Base-by-base conservation (phyloP, 305 asterid species). In the Solanum hybrid region DNA sequence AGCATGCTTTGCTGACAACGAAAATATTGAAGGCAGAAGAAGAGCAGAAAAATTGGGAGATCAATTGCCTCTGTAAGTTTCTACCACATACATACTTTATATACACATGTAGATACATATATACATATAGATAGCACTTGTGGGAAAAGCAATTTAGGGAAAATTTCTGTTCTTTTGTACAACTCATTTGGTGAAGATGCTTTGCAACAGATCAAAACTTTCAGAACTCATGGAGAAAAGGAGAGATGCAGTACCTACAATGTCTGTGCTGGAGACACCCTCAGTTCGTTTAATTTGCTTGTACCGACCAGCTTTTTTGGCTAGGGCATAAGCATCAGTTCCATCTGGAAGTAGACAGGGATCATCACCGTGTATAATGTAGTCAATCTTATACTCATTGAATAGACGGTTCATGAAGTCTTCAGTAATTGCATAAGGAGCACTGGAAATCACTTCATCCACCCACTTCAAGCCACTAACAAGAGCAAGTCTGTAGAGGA, bases 391-490 rank as follows among this genome's bases (percentile, higher is more conserved):
- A 93, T 97, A 94, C 90, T 95, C 98, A 86, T 95, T 95, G 92
- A 97, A 97, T 88, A 97, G 97, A 81, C 92, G 93, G 86, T 94
- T 92, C 99, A 96, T 97, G 84, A 96, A 97, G 41, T 95, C 98
- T 93, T 95, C 98, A 1, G 98, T 95, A 89, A 97, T 95, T 92
- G 86, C 99, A 89, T 97, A 97, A 86, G 99, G 99, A 75, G 98
- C 98, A 91, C 93, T 92, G 33, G 98, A 95, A 89, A 97, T 96
- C 68, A 97, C 99, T 93, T 96, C 99, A 92, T 96, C 99, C 91
- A 95, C 98, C 99, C 99, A 97, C 92, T 96, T 96, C 94, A 97
- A 92, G 87, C 99, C 98, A 90, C 97, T 95, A 92, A 97, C 98
- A 41, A 97, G 97, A 90, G 97, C 94, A 88, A 97, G 91, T 95